These are phyloP conservation scores for Rhynchosporium graminicola DNA, from an alignment of 2,329 filamentous ascomycete species.

Conservation along the genomic window DNA sequence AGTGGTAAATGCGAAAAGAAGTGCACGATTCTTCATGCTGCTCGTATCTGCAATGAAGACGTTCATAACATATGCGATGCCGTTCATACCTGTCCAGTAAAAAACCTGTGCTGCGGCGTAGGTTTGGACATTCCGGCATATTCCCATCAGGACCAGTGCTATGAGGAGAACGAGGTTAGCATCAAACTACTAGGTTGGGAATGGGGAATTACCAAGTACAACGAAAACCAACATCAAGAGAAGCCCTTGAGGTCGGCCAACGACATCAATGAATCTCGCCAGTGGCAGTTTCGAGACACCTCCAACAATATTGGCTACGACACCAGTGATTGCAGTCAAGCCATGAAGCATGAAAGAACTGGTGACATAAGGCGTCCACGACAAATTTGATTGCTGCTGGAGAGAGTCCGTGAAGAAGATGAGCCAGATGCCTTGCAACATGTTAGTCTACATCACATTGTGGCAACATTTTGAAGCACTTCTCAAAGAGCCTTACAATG, in stretches of 20 bases:
- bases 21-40: conserved; percentile 60
- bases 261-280: conserved; percentile 68
- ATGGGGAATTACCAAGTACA: conserved; percentile 42
- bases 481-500: no score
- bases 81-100: conserved; percentile 37
- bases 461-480: no score
- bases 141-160: conserved; percentile 66
- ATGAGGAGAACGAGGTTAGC: conserved; percentile 38
- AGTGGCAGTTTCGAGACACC: conserved; percentile 43
- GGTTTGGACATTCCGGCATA: conserved; percentile 58
- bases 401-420: no score
- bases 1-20: conserved; percentile 54
- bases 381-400: no score
- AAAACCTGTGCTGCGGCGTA: conserved; percentile 54
- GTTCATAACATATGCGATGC: conserved; percentile 58
- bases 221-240: conserved; percentile 54
- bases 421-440: no score
- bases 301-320: conserved; percentile 36
- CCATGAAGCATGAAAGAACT: conserved; percentile 32
- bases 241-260: conserved; percentile 66
- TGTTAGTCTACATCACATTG: no score
- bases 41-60: conserved; percentile 71
- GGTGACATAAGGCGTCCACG: conserved; percentile 30
- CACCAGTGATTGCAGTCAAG: conserved; percentile 31
- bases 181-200: not conserved